Base-by-base conservation (phyloP, 176 grass and related monocot species). In the Raddia guianensis region DNA sequence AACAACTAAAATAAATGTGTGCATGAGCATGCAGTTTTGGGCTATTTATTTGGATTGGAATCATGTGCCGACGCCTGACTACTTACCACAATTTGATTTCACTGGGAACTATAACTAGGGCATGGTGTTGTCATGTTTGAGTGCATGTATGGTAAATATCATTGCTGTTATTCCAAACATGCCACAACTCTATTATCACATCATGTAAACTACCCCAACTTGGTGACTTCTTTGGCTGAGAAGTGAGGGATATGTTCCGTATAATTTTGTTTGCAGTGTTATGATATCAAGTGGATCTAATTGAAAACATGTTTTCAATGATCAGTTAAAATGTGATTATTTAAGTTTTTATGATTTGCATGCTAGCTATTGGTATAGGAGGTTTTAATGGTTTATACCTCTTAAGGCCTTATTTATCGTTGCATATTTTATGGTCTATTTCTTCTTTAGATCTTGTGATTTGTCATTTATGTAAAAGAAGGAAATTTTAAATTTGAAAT, bases 341-440 rank as follows among this genome's bases (percentile, higher is more conserved):
- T 18, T 63, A 65, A 65, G 9, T 9, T 46, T 13, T 15, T 74
- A 59, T 33, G 59, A 45, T 74, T 73, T 74, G 62, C 49, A 83
- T 34, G 37, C 20, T 18, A 46, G 15, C 6, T 75, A 1, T 55
- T 57, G 2, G 21, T 83, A 68, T 68, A 18, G 66, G 75, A n/a
- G 19, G 56, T 72, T 83, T 70, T 52, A 45, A 54, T 78, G 67
- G 53, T 60, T 8, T 70, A 62, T 44, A 78, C 56, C 47, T 82
- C 5, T 51, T 8, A 34, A 53, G 32, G 8, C 12, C 57, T 72
- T 58, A 63, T 33, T 53, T 72, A 14, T 35, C 14, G 8, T 54
- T 52, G 70, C 32, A 54, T 53, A 16, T 51, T 37, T 72, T 34
- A 18, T 66, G 35, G 21, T 12, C 34, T 7, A 14, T 56, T 4